Conservation (phyloP, 768 basidiomycete genomes). For the Gloeostereum incarnatum region DNA sequence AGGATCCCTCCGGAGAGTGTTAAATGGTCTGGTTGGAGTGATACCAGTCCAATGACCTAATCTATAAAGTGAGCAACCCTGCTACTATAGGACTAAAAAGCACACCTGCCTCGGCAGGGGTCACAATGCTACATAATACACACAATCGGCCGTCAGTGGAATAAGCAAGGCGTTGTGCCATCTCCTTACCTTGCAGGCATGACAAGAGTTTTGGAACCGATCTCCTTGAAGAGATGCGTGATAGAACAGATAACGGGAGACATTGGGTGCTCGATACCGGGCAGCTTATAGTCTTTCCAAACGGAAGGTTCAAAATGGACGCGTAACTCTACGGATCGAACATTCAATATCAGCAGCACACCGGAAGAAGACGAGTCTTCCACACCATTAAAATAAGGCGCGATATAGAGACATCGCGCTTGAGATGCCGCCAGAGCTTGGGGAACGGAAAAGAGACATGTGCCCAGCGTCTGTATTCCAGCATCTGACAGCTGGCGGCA, state of each 20-base stretch:
- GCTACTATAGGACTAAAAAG: neutral
- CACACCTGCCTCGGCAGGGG: conserved; percentile 23
- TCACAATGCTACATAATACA: conserved; percentile 23
- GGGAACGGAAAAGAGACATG: conserved; percentile 42
- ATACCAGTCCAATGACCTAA: conserved; percentile 31
- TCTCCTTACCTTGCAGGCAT: conserved; percentile 37
- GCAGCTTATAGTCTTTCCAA: conserved; percentile 28
- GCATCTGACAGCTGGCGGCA: conserved; percentile 32
- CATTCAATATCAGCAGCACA: neutral
- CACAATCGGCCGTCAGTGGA: neutral
- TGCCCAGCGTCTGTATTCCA: conserved; percentile 45
- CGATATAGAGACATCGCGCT: conserved; percentile 41
- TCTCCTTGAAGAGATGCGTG: conserved; percentile 23
- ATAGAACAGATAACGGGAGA: conserved; percentile 27
- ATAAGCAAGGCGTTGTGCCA: neutral
- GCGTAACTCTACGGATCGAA: conserved; percentile 24
- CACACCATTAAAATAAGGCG: conserved; percentile 49
- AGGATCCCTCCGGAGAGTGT: conserved; percentile 32
- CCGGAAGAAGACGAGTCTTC: neutral
- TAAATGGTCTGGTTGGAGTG: conserved; percentile 30
- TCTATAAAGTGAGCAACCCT: neutral
- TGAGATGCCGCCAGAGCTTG: conserved; percentile 48
- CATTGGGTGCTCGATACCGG: conserved; percentile 32
- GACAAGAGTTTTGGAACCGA: conserved; percentile 29
- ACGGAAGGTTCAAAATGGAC: conserved; percentile 33